Conservation (phyloP, 2,329 filamentous ascomycete species). For the Fusarium secorum region DNA sequence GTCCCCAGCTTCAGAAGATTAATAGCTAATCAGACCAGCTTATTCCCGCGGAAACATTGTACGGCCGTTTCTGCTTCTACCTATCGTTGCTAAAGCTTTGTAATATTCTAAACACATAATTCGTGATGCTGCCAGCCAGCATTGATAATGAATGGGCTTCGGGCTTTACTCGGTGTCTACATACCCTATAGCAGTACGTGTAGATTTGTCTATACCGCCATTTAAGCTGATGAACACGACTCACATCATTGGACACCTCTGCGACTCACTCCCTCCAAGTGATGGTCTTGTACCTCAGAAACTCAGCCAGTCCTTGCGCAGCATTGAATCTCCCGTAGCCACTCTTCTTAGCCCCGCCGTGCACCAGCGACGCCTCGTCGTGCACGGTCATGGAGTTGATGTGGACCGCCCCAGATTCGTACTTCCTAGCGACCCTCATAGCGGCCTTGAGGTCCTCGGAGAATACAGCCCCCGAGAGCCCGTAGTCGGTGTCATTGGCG, state of each 20-base stretch:
- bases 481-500: constrained; percentile 83
- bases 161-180: neutral
- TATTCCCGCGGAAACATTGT: neutral
- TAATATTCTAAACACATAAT: neutral
- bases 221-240: neutral
- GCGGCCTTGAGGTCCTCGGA: constrained; percentile 69
- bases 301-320: constrained; percentile 42
- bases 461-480: constrained; percentile 74
- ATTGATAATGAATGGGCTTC: neutral
- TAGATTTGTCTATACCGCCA: neutral
- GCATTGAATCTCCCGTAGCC: constrained; percentile 66
- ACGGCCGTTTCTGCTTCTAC: neutral
- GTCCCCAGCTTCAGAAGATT: neutral
- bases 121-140: neutral
- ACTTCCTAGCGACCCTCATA: constrained; percentile 63
- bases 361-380: constrained; percentile 67
- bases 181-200: neutral
- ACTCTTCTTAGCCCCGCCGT: constrained; percentile 69
- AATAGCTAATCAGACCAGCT: neutral
- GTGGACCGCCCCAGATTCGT: constrained; percentile 71
- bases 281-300: constrained; percentile 48
- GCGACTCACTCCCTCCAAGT: neutral
- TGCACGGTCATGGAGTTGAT: constrained; percentile 72
- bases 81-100: neutral
- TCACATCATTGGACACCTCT: neutral